Evolutionary conservation across 352 stramenopile species (phyloP), one percentile per base, ranked within the genome.

Genomic region (Plasmopara viticola): DNA sequence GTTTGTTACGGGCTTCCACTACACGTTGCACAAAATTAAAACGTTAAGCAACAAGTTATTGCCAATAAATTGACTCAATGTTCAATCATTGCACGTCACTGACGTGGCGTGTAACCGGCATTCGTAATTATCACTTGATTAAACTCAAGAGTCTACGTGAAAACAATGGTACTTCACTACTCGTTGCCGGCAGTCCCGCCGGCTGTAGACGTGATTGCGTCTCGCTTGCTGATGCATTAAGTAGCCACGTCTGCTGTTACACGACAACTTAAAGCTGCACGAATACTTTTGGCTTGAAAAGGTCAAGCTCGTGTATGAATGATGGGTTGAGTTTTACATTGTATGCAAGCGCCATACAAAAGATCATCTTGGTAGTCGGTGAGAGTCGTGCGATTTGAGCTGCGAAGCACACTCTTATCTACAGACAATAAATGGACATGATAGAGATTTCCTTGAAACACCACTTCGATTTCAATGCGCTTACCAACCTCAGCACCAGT

Each of bases 1-100:
- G 87, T 99, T 34, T 97, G 90, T 70, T 98, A 98, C 57, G 96
- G 96, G 6, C 58, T 98, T 4, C 96, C 96, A 9, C 56, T 92
- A 13, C 51, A 68, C 31, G 64, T 86, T 10, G 38, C 58, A 48
- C 55, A 39, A 43, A 49, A 34, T 34, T 40, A 34, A 34, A 39
- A 14, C 18, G 38, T 28, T 14, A 4, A 28, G 13, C 34, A 12
- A 33, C 44, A 43, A 31, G 35, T 33, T 46, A 51, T 54, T 60
- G 65, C 52, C 33, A n/a, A 45, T 31, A 43, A 40, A 14, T 10
- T 62, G 28, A 41, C 57, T 25, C 20, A 25, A 3, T 25, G 20
- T 25, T 25, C 57, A 70, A 66, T 70, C 51, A 51, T n/a, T 30
- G 33, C 9, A 6, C n/a, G 14, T 25, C 37, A 58, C 51, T 69